Evolutionary conservation across 257 asterid species (phyloP).

Genomic region (Rubia yunnanensis): DNA sequence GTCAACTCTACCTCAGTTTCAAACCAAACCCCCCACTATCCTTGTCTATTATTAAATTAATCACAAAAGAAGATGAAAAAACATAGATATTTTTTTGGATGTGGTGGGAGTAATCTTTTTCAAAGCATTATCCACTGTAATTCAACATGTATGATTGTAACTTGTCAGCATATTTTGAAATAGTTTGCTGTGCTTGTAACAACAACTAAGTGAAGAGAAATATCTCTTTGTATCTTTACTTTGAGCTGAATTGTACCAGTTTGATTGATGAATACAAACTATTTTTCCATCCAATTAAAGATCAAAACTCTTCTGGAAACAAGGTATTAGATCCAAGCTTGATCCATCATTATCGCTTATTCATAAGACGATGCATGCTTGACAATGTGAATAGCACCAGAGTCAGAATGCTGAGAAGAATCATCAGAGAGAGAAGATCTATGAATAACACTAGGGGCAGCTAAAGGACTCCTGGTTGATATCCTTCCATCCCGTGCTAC

Average conservation of each 20-base stretch:
- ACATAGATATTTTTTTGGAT: constrained; percentile 7
- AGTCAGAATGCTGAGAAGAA: constrained; percentile 91
- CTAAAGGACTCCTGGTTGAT: constrained; percentile 84
- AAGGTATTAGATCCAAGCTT: neutral
- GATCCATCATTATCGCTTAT: neutral
- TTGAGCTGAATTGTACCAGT: no score
- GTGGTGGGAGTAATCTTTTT: no score
- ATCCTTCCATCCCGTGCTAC: constrained; percentile 72
- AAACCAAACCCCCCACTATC: constrained; percentile 58
- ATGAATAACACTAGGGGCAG: constrained; percentile 75
- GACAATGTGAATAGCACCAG: no score
- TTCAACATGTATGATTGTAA: neutral
- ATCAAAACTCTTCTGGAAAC: constrained; percentile 11
- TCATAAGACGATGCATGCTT: constrained; percentile 37
- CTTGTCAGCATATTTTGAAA: neutral
- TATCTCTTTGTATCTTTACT: no score
- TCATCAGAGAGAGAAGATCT: constrained; percentile 98
- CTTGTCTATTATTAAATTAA: constrained; percentile 39
- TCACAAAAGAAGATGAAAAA: no score
- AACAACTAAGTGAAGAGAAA: neutral
- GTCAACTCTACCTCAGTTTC: constrained; percentile 39
- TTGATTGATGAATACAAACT: no score
- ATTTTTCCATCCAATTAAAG: no score
- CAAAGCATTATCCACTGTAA: neutral
- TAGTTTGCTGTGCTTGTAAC: neutral